Evolutionary conservation across 208 protist species (phyloP), one percentile per base, ranked within the genome.

Genomic region (Borovskyia barvae): DNA sequence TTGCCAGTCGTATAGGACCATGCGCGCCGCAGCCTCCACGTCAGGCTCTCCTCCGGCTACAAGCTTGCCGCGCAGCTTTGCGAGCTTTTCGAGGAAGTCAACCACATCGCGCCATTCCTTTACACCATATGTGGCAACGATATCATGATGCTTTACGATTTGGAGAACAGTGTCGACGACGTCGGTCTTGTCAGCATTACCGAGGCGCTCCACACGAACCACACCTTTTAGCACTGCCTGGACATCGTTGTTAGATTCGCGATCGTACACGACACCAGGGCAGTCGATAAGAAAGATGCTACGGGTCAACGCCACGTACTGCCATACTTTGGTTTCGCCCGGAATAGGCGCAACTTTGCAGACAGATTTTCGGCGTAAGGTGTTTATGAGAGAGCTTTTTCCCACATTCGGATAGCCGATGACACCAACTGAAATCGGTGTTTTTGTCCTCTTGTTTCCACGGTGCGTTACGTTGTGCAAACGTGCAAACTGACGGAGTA

Each of bases 271-370:
- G 5, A 99, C 94, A 69, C 99, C 99, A 20, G 99, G 99, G 75
- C 98, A 99, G 85, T 99, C 99, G 63, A 99, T 99, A 5, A 99
- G 76, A 66, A 98, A 99, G 53, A 99, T 99, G 45, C 78, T 81
- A 39, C 94, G 87, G 39, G 98, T 99, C 12, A 99, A 85, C 2
- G 97, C 97, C 29, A 99, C 97, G 77, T 99, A 99, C 80, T 99
- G 98, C 99, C 99, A 99, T 22, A 99, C 97, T 67, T 99, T 99
- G n/a, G 99, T 99, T 75, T 99, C 97, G 30, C 99, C 99, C 8
- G 99, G 98, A 66, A 99, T 97, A 6, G 99, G 99, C 0, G 99
- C 99, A 20, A 99, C 98, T 55, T 98, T 99, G 85, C 98, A 99
- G 28, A 98, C 97, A 32, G 90, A 80, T 69, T 99, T 98, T n/a